Conservation (phyloP, 495 filamentous ascomycete species). For the Aspergillus olivimuriae region DNA sequence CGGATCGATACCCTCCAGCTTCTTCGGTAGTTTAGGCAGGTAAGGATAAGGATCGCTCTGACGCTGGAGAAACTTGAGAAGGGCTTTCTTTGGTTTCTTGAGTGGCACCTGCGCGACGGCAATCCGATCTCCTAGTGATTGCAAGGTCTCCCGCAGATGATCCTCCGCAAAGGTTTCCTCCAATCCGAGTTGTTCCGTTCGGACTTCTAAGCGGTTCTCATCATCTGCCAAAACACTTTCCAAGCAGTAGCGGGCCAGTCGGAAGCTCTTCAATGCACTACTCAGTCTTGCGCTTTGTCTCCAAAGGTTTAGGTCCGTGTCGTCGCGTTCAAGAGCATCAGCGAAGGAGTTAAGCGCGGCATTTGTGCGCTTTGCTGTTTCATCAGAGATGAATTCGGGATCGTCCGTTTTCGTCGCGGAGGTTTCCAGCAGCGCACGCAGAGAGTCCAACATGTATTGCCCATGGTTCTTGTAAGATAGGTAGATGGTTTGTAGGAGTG, state of each 20-base stretch:
- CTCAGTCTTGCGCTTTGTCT: conserved; percentile 74
- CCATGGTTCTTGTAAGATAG: conserved; percentile 94
- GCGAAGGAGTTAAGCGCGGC: conserved; percentile 56
- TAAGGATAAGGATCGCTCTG: conserved; percentile 74
- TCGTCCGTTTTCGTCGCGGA: conserved; percentile 25
- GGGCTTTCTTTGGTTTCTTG: conserved; percentile 56
- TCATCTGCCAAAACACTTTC: conserved; percentile 88
- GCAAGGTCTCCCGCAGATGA: conserved; percentile 62
- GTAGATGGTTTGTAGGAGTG: conserved; percentile 81
- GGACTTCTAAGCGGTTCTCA: conserved; percentile 60
- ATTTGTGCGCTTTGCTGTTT: conserved; percentile 19
- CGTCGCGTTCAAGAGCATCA: conserved; percentile 79
- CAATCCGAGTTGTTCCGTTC: conserved; percentile 69
- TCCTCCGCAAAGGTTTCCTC: conserved; percentile 82
- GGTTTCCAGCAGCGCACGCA: conserved; percentile 40
- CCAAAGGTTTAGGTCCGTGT: conserved; percentile 94
- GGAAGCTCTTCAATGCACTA: conserved; percentile 64
- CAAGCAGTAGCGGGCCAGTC: conserved; percentile 78
- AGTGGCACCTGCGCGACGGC: conserved; percentile 58
- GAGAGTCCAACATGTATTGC: conserved; percentile 74
- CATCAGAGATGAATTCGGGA: conserved; percentile 29
- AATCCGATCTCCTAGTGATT: conserved; percentile 63
- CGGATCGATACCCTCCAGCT: conserved; percentile 26
- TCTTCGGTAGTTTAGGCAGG: conserved; percentile 49
- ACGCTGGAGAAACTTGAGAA: conserved; percentile 57